Base-by-base conservation (phyloP, 768 basidiomycete genomes). In the Nevesoporus exiguus region DNA sequence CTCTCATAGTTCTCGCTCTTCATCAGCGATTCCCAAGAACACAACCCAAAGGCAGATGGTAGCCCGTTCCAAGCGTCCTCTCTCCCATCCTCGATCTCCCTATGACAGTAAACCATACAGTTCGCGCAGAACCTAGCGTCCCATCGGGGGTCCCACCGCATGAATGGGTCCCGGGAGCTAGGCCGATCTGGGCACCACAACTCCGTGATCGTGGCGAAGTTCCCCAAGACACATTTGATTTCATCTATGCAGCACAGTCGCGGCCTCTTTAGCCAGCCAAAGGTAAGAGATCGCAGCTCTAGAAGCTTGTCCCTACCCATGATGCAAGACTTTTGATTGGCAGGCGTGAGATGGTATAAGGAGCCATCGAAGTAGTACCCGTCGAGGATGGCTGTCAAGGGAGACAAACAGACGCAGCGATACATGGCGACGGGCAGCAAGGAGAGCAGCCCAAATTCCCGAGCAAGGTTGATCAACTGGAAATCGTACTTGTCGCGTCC, bases 401-500 rank as follows among this genome's bases (percentile, higher is more conserved):
- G 61, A 14, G 55, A 65, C 10, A 39, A 41, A 7, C 63, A 62
- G 46, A 56, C 57, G 21, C 57, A 62, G 25, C 54, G 63, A 46
- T 65, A 62, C 63, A 65, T 66, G 44, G 63, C 60, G 19, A 65
- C 52, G 3, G 64, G 63, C 1, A 66, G 51, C 34, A 60, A 34
- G n/a, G 63, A 65, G 9, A 65, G n/a, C 44, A 65, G 17, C 13
- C 56, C 63, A 45, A 56, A 66, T 27, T 65, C 63, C 33, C 56
- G 53, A 22, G 64, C 63, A 10, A 66, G 58, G 24, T 65, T 65
- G 36, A 65, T 62, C 47, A 65, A 11, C 45, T 66, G 61, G 19
- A 65, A 65, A 46, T 65, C 64, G 36, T 65, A 60, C 56, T 57
- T 57, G 58, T 65, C 63, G 7, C 64, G 57, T 39, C 63, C 63